phyloP scores from a whole-genome alignment of 805 yeast species.

The Jamesozyma gamospora region DNA sequence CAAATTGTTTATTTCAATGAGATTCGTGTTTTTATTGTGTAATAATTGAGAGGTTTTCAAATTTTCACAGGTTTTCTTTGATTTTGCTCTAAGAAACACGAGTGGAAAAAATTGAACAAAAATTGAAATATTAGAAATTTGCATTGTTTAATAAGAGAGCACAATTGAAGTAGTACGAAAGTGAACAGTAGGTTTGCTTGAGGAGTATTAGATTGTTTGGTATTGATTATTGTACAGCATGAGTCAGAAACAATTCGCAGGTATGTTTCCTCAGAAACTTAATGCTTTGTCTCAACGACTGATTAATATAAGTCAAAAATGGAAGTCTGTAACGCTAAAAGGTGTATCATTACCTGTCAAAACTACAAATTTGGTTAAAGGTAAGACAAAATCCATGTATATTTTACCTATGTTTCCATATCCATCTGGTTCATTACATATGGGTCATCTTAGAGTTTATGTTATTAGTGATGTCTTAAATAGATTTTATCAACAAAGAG shows the following conservation, averaged over 20 bases:
- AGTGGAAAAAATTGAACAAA: too few relatives aligned
- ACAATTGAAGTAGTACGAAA: too few relatives aligned
- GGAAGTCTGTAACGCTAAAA: conserved; percentile 18
- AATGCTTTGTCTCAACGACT: conserved; percentile 5
- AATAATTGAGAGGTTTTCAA: too few relatives aligned
- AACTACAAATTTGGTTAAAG: conserved; percentile 1
- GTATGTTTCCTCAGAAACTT: neutral
- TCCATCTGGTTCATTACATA: conserved; percentile 86
- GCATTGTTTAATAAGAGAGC: too few relatives aligned
- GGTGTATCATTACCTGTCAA: conserved; percentile 8
- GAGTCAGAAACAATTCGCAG: neutral
- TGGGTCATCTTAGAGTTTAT: conserved; percentile 91
- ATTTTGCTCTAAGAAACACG: too few relatives aligned
- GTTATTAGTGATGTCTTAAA: conserved; percentile 81
- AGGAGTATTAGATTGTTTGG: too few relatives aligned
- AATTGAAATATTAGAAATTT: too few relatives aligned
- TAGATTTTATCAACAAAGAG: conserved; percentile 66
- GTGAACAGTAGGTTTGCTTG: too few relatives aligned
- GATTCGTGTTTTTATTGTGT: too few relatives aligned
- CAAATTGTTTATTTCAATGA: too few relatives aligned
- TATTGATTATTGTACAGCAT: neutral
- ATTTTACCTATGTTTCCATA: conserved; percentile 89
- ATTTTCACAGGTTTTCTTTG: too few relatives aligned
- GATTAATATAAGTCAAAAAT: conserved; percentile 18
- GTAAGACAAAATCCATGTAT: conserved; percentile 30